Percentiles rank a stretch among this genome's conserved stretches.
Evolutionary conservation across 1,284 basidiomycete species (phyloP).

Genomic region (Puccinia novopanici): DNA sequence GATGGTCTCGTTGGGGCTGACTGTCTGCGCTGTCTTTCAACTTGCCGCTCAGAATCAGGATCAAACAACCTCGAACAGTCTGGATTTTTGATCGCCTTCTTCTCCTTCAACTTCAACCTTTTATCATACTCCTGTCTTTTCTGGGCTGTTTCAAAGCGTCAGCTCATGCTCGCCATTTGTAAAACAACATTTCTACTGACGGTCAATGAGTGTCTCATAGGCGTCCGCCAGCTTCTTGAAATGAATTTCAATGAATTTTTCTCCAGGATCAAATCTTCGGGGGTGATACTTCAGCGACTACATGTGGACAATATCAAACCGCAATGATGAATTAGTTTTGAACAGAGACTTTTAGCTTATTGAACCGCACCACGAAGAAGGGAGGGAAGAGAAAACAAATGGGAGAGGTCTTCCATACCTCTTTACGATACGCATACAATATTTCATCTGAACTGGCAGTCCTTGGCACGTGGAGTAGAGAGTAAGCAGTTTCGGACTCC

Average conservation of each 20-base stretch:
- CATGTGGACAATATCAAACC: background rate
- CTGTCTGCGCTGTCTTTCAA: background rate
- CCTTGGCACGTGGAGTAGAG: background rate
- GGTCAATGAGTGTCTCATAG: slow-evolving; percentile 7
- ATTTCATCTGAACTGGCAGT: slow-evolving; percentile 20
- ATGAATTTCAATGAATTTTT: slow-evolving; percentile 20
- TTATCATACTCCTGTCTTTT: background rate
- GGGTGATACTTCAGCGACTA: slow-evolving; percentile 28
- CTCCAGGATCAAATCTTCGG: background rate
- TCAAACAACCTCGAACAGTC: background rate
- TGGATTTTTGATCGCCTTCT: background rate
- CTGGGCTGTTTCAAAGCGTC: background rate
- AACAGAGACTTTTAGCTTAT: too few relatives aligned
- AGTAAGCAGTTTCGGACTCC: slow-evolving; percentile 24
- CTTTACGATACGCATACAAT: slow-evolving; percentile 7
- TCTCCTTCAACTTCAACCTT: background rate
- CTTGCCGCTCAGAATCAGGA: background rate
- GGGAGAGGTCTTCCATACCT: background rate
- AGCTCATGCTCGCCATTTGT: too few relatives aligned
- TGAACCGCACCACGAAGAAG: too few relatives aligned
- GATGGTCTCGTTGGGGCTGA: background rate
- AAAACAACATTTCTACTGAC: background rate
- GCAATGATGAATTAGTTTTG: background rate
- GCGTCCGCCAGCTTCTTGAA: slow-evolving; percentile 23
- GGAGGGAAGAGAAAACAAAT: too few relatives aligned